A percentile compares a stretch with the other conserved stretches of the same genome.
These are phyloP conservation scores for Dendrobium nobile DNA, from an alignment of 106 monocot genomes.

Conservation along the genomic window DNA sequence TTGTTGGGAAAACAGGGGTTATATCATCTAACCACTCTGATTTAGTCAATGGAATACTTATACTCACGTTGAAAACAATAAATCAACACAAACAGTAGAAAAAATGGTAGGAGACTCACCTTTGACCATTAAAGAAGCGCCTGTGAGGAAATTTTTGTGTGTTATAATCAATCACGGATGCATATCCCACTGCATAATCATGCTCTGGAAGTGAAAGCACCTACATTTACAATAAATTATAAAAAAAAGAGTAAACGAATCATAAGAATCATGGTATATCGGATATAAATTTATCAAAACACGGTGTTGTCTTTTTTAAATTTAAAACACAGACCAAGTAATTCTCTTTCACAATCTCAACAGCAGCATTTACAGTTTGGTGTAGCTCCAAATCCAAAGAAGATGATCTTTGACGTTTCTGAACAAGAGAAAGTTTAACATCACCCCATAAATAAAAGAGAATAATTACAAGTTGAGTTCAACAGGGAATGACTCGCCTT, in stretches of 20 bases:
- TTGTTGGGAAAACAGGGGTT: neutral
- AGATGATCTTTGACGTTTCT: conserved; percentile 61
- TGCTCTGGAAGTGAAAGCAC: conserved; percentile 86
- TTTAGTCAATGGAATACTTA: neutral
- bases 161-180: conserved; percentile 69
- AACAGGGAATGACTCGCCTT: conserved; percentile 8
- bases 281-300: neutral
- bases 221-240: conserved; percentile 17
- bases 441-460: neutral
- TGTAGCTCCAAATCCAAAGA: conserved; percentile 51
- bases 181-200: conserved; percentile 75
- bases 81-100: neutral
- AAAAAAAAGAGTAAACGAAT: too few species aligned
- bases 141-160: conserved; percentile 58
- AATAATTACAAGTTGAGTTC: neutral
- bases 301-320: neutral
- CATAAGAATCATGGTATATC: neutral
- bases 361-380: conserved; percentile 61
- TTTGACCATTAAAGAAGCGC: conserved; percentile 66
- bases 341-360: conserved; percentile 92
- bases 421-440: neutral
- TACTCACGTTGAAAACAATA: neutral
- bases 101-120: conserved; percentile 24
- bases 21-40: neutral
- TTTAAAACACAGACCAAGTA: conserved; percentile 53